These are phyloP conservation scores for Arbutus unedo DNA, from an alignment of 148 eudicot species.

Conservation along the genomic window DNA sequence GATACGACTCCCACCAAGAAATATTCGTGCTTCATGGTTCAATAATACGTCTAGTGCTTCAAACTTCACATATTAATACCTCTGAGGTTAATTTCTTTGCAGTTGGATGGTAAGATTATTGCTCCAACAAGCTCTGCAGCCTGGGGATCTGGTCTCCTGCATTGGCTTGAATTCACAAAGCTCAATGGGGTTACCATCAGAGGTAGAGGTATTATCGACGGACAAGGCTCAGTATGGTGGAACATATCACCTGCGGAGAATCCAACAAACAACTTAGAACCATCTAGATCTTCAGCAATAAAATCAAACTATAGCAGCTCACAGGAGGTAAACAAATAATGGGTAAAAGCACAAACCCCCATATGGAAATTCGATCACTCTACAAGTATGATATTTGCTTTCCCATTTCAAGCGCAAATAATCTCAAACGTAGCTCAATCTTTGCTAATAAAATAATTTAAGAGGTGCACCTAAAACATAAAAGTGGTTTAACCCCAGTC, in stretches of 20 bases:
- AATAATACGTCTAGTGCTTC: background rate
- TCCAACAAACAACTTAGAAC: conserved; percentile 37
- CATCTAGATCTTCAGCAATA: background rate
- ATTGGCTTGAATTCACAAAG: conserved; percentile 88
- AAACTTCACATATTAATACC: background rate
- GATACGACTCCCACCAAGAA: too few species aligned
- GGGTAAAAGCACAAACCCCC: background rate
- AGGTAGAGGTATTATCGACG: conserved; percentile 79
- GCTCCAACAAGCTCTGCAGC: conserved; percentile 63
- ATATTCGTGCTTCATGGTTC: too few species aligned
- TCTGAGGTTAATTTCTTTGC: background rate
- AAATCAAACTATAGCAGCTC: conserved; percentile 51
- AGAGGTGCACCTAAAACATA: background rate
- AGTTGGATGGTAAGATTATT: conserved; percentile 67
- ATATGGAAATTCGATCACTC: too few species aligned
- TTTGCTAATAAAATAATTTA: background rate
- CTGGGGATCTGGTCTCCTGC: conserved; percentile 61
- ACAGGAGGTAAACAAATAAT: conserved; percentile 22
- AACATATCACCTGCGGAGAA: conserved; percentile 41
- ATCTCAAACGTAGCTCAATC: background rate
- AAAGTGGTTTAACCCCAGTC: background rate
- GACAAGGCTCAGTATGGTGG: conserved; percentile 93
- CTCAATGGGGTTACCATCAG: conserved; percentile 59
- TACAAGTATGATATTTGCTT: background rate
- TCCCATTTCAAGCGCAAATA: background rate